A percentile compares a stretch with the other conserved stretches of the same genome.
Conservation (phyloP, 805 yeast species). For the Lipomyces mesembrius region DNA sequence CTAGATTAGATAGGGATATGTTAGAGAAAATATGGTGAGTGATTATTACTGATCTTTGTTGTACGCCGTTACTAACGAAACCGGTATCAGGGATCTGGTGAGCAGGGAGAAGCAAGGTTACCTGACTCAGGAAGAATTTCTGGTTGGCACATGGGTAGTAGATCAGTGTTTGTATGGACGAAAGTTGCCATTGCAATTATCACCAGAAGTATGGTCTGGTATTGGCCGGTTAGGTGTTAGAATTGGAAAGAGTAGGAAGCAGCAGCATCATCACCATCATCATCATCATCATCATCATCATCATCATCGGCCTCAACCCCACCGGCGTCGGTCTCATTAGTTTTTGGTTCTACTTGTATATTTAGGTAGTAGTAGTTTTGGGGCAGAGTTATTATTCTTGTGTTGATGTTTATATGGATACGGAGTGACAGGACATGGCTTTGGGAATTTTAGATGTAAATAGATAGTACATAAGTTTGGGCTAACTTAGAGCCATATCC, state of each 20-base stretch:
- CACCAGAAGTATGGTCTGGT: slow-evolving; percentile 78
- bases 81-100: slow-evolving; percentile 55
- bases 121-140: slow-evolving; percentile 75
- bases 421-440: neutral
- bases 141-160: slow-evolving; percentile 97
- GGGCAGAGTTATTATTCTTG: neutral
- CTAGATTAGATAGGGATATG: slow-evolving; percentile 67
- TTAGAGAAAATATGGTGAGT: slow-evolving; percentile 65
- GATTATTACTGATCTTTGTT: neutral
- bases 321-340: neutral
- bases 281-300: neutral
- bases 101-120: slow-evolving; percentile 63
- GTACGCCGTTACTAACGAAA: neutral
- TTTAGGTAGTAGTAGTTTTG: neutral
- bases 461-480: neutral
- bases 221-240: slow-evolving; percentile 53
- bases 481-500: too few relatives aligned
- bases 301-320: neutral
- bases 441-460: neutral
- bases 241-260: slow-evolving; percentile 18
- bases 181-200: slow-evolving; percentile 75
- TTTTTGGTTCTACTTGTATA: neutral
- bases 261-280: slow-evolving; percentile 8
- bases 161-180: slow-evolving; percentile 96
- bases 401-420: neutral